phyloP scores from a whole-genome alignment of 2,329 filamentous ascomycete genomes.

The Penicillium nordicum region DNA sequence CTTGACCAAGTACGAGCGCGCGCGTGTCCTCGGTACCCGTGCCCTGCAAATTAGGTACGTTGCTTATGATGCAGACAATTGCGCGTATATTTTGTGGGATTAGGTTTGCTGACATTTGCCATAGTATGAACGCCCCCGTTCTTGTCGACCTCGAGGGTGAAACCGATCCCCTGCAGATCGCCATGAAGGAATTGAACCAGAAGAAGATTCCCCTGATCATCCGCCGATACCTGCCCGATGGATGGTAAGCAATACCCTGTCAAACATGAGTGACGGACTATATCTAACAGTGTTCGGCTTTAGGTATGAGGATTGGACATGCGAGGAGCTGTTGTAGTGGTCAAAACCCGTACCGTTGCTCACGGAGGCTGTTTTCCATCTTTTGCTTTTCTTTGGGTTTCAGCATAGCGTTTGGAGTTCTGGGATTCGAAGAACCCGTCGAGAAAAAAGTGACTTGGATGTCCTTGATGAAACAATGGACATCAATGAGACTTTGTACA shows the following conservation, averaged over 20 bases:
- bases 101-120: slow-evolving; percentile 24
- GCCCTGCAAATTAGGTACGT: slow-evolving; percentile 90
- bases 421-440: slow-evolving; percentile 28
- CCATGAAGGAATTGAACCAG: slow-evolving; percentile 93
- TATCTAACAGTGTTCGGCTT: slow-evolving; percentile 7
- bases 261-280: background rate
- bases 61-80: slow-evolving; percentile 64
- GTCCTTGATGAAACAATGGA: slow-evolving; percentile 16
- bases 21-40: slow-evolving; percentile 86
- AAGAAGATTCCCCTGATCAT: slow-evolving; percentile 98
- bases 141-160: slow-evolving; percentile 95
- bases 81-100: slow-evolving; percentile 60
- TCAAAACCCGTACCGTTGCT: slow-evolving; percentile 11
- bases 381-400: slow-evolving; percentile 24
- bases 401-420: slow-evolving; percentile 44
- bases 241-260: slow-evolving; percentile 65
- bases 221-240: slow-evolving; percentile 91
- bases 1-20: slow-evolving; percentile 99
- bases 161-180: slow-evolving; percentile 95
- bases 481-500: slow-evolving; percentile 18
- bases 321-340: slow-evolving; percentile 76
- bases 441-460: slow-evolving; percentile 15
- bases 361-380: slow-evolving; percentile 17
- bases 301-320: slow-evolving; percentile 98
- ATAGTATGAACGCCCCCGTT: slow-evolving; percentile 93